Evolutionary conservation across 2,329 filamentous ascomycete genomes (phyloP), one percentile per base, ranked within the genome.

Genomic region (Aplosporella prunicola): DNA sequence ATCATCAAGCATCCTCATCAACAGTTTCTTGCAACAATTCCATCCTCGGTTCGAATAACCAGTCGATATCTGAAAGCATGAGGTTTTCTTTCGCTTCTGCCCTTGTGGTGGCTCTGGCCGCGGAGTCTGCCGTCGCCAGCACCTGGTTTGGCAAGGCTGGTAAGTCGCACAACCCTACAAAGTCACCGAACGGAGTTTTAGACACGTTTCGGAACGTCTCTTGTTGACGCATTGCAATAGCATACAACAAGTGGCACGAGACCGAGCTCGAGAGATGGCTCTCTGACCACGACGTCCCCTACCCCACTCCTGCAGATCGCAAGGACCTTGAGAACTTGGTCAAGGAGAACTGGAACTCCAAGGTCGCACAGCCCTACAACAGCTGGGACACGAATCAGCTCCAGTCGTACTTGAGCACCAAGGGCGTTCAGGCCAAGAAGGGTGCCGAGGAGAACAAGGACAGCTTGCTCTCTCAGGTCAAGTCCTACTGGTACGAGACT

Each of bases 241-340:
- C 81, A 11, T 96, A 96, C 72, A 95, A 96, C 67, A 95, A 91
- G 61, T 98, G 91, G 91, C 89, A 96, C 53, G 81, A 96, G 69
- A 93, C 85, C 15, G 91, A 98, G 71, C 77, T 98, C 20, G 89
- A 98, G 68, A 78, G 88, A 53, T 98, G 91, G 91, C 78, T 98
- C 33, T 83, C 83, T 20, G 91, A 98, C 58, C 75, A 96, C 65
- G 77, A 88, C 58, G 72, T 98, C 41, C 86, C 89, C 8, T 87
- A 95, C 60, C 87, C 91, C n/a, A 80, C 77, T 9, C 78, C 88
- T 9, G 78, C 89, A 32, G 87, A 95, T 63, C 86, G 91, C 55
- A 93, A 91, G 64, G 86, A 94, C 48, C 78, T 98, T n/a, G 83
- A 94, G 64, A 79, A 79, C 44, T 67, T 93, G n/a, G 82, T 96